Conservation (phyloP, 2,329 filamentous ascomycete genomes). For the Colletotrichum cordylinicola region DNA sequence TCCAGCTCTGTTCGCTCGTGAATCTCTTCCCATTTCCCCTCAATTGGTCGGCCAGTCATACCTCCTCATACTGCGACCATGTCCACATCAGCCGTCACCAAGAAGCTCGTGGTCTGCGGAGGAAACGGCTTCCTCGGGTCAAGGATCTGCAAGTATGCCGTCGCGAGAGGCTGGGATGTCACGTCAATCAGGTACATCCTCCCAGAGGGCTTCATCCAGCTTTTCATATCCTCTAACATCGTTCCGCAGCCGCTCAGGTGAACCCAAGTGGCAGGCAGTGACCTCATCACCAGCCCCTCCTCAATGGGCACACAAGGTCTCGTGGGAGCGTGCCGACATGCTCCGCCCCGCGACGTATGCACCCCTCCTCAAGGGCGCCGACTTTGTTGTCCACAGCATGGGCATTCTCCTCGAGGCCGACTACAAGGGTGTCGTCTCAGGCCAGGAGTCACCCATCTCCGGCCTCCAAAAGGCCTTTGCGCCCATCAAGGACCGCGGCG, state of each 20-base stretch:
- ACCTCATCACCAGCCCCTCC: conserved; percentile 75
- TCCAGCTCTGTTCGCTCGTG: background rate
- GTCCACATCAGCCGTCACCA: conserved; percentile 62
- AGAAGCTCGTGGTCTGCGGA: conserved; percentile 88
- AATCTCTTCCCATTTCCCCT: background rate
- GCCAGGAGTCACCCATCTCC: conserved; percentile 79
- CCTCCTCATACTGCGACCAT: conserved; percentile 40
- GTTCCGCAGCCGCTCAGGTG: conserved; percentile 78
- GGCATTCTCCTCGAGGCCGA: conserved; percentile 96
- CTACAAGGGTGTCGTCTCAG: conserved; percentile 91
- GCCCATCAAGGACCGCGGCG: conserved; percentile 64
- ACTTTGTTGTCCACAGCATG: conserved; percentile 92
- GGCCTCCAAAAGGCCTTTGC: conserved; percentile 83
- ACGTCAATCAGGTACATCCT: conserved; percentile 80
- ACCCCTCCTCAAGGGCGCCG: conserved; percentile 75
- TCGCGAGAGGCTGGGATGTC: conserved; percentile 87
- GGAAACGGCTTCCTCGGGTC: conserved; percentile 91
- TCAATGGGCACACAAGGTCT: conserved; percentile 80
- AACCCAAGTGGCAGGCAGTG: conserved; percentile 83
- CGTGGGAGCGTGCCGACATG: conserved; percentile 89
- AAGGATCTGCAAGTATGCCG: conserved; percentile 90
- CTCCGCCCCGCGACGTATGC: conserved; percentile 83
- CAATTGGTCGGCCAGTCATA: background rate
- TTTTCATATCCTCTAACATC: conserved; percentile 23
- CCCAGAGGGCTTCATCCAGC: background rate